phyloP scores from a whole-genome alignment of 2,329 filamentous ascomycete species.

The Calycina herbarum region DNA sequence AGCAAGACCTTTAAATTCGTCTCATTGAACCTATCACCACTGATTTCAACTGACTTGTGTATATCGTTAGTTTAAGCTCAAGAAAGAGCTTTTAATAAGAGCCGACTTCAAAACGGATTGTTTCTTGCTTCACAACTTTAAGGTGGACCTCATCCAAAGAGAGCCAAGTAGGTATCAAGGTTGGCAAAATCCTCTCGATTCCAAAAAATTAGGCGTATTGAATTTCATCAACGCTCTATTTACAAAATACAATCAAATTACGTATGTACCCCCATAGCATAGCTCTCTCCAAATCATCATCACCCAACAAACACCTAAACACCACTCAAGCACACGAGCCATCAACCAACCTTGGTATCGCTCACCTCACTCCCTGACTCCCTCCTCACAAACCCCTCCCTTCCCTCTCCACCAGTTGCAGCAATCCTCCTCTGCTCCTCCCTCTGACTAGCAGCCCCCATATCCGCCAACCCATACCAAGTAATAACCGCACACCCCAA shows the following conservation, averaged over 20 bases:
- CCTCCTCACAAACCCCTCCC: background rate
- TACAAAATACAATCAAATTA: background rate
- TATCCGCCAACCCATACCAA: conserved; percentile 36
- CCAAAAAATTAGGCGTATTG: background rate
- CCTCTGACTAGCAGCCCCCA: conserved; percentile 33
- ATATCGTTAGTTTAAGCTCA: background rate
- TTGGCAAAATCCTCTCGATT: background rate
- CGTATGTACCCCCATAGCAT: background rate
- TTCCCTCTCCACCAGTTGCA: conserved; percentile 16
- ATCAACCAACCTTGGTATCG: conserved; percentile 5
- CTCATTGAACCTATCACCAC: background rate
- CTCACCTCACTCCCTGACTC: background rate
- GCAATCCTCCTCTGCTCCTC: conserved; percentile 27
- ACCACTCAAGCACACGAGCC: no score
- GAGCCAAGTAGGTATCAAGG: no score
- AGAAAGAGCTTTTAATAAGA: no score
- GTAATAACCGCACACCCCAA: conserved; percentile 33
- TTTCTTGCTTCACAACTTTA: background rate
- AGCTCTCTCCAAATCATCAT: background rate
- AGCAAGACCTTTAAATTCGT: background rate
- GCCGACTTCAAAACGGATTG: no score
- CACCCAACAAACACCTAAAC: background rate
- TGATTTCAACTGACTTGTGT: background rate
- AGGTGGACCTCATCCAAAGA: background rate
- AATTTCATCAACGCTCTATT: background rate